These are phyloP conservation scores for Tetracentron sinense DNA, from an alignment of 164 flowering plant species.

Conservation along the genomic window DNA sequence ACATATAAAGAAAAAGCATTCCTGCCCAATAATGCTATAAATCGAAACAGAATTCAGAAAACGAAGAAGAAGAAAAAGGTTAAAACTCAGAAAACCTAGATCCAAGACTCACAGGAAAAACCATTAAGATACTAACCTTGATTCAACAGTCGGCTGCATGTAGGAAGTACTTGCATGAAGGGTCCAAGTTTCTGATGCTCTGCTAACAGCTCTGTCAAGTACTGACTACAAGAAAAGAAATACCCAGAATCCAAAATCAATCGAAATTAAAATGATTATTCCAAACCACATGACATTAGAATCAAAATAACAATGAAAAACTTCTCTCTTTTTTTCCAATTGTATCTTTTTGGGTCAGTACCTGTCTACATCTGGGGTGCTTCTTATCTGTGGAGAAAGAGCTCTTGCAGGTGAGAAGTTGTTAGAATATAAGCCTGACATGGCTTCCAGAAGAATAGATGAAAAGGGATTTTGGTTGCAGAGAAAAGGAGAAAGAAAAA, in stretches of 20 bases:
- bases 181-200: constrained; percentile 96
- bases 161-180: constrained; percentile 90
- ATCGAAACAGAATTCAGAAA: neutral
- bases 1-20: constrained; percentile 3
- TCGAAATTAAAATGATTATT: neutral
- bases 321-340: neutral
- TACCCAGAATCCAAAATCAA: constrained; percentile 8
- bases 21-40: neutral
- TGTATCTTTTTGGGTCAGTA: constrained; percentile 11
- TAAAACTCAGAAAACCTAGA: constrained; percentile 23
- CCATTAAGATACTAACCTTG: constrained; percentile 52
- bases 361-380: constrained; percentile 75
- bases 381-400: constrained; percentile 87
- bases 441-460: constrained; percentile 20
- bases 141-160: constrained; percentile 80
- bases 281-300: neutral
- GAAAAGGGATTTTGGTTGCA: constrained; percentile 19
- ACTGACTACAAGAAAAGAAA: constrained; percentile 51
- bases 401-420: constrained; percentile 94
- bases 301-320: neutral
- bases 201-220: constrained; percentile 80
- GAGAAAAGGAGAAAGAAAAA: constrained; percentile 18
- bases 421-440: constrained; percentile 82
- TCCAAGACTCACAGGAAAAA: constrained; percentile 11
- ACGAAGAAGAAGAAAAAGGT: constrained; percentile 1